Conservation (phyloP, 805 yeast genomes). For the Candida quercuum region DNA sequence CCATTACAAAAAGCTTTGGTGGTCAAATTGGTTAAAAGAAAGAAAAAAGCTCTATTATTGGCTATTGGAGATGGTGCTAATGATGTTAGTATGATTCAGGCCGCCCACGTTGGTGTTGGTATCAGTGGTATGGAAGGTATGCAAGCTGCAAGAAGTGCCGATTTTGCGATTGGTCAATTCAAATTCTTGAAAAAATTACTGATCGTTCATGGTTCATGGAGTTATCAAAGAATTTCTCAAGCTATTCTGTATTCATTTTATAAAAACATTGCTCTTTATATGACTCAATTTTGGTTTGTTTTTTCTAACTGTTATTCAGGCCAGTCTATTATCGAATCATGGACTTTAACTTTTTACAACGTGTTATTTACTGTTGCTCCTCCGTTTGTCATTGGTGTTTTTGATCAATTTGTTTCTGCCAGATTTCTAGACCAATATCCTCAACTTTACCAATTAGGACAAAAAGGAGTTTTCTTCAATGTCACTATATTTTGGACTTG, state of each 20-base stretch:
- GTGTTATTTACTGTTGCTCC: slow-evolving; percentile 93
- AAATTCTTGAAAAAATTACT: slow-evolving; percentile 75
- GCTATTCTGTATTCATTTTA: slow-evolving; percentile 94
- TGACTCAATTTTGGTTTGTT: slow-evolving; percentile 98
- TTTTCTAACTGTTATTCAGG: slow-evolving; percentile 91
- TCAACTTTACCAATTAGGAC: slow-evolving; percentile 87
- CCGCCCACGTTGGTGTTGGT: slow-evolving; percentile 99
- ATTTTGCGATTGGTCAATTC: slow-evolving; percentile 94
- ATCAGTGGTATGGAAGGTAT: slow-evolving; percentile 99
- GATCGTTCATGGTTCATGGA: slow-evolving; percentile 96
- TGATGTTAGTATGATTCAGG: slow-evolving; percentile 98
- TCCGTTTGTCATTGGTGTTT: slow-evolving; percentile 92
- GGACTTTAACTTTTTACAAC: slow-evolving; percentile 96
- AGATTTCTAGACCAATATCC: slow-evolving; percentile 88
- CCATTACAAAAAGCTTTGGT: slow-evolving; percentile 96
- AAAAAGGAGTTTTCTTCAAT: slow-evolving; percentile 81
- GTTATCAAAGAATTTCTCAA: slow-evolving; percentile 87
- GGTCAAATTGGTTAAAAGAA: slow-evolving; percentile 86
- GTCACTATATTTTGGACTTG: slow-evolving; percentile 95
- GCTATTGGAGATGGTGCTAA: slow-evolving; percentile 99
- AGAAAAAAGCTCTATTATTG: slow-evolving; percentile 63
- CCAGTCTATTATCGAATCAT: slow-evolving; percentile 91
- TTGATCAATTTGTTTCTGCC: slow-evolving; percentile 94
- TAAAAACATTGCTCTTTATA: slow-evolving; percentile 90
- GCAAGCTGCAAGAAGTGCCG: slow-evolving; percentile 99